Base-by-base conservation (phyloP, 768 basidiomycete species). In the Macrolepiota dolichaula region DNA sequence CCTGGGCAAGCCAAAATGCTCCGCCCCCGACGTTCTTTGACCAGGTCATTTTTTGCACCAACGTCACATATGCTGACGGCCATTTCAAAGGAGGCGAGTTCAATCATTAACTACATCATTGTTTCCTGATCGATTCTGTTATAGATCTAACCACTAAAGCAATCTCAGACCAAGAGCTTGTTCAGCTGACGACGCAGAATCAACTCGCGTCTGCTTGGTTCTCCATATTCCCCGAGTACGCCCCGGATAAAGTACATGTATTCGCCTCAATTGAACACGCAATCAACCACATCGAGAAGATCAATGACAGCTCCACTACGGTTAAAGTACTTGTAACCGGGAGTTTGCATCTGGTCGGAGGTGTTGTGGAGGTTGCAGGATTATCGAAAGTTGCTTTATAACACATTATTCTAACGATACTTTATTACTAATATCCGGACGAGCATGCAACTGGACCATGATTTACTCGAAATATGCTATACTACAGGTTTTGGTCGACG, bases 271-370 rank as follows among this genome's bases (percentile, higher is more conserved):
- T 99, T 55, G 88, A 98, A 71, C 89, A 98, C 69, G 94, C 96
- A 3, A 79, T 98, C n/a, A 77, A 80, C 32, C 68, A 85, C 25
- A 81, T 94, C 3, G 80, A 86, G 12, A 67, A 73, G 2, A 67
- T 85, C 9, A 64, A 70, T 15, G 63, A 68, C 29, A 32, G 29
- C 4, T 64, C 70, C 40, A 65, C 59, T 47, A 69, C 65, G 44
- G 68, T 74, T 1, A 79, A 89, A 59, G 85, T 94, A n/a, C 78
- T 99, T 15, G 94, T 96, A 5, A 82, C 94, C 2, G 97, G 97
- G 3, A 97, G 94, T 73, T 72, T 99, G 64, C 96, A 96, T 74
- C 82, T 99, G 15, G 87, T 98, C 6, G 97, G 97, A 19, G 97
- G 97, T 1, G 79, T 95, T 12, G 89, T 98, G 57, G 96, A 98